Evolutionary conservation across 176 grass and related monocot species (phyloP).

Genomic region (Saccharum officinarum): DNA sequence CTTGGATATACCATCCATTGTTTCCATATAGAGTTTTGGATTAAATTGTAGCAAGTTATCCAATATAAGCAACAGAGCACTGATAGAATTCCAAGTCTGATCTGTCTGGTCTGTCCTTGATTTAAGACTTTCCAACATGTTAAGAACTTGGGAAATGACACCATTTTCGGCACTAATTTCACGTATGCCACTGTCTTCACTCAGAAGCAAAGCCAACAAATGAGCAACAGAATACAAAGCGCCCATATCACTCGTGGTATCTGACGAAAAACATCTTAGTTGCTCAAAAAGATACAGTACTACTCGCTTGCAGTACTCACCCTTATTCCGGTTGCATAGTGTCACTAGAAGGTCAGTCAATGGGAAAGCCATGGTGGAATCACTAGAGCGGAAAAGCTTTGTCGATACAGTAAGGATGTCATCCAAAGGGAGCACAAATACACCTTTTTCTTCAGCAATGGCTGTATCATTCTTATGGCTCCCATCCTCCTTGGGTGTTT

Average conservation of each 20-base stretch:
- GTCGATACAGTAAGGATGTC: conserved; percentile 59
- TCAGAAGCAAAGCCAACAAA: conserved; percentile 61
- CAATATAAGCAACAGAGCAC: conserved; percentile 68
- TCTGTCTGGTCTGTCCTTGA: conserved; percentile 41
- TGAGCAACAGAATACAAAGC: conserved; percentile 54
- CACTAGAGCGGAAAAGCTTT: conserved; percentile 48
- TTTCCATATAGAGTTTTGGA: conserved; percentile 44
- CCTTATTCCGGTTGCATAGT: conserved; percentile 67
- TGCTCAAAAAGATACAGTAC: conserved; percentile 58
- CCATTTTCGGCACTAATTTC: conserved; percentile 62
- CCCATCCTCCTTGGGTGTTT: conserved; percentile 48
- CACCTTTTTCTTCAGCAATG: conserved; percentile 32
- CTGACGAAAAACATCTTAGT: conserved; percentile 58
- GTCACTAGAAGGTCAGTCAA: conserved; percentile 71
- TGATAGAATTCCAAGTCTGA: conserved; percentile 48
- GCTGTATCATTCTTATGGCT: conserved; percentile 34
- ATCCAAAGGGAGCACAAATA: conserved; percentile 52
- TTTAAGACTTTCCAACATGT: conserved; percentile 54
- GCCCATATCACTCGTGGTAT: conserved; percentile 37
- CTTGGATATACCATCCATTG: conserved; percentile 33
- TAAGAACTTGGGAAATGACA: conserved; percentile 48
- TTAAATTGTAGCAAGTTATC: conserved; percentile 65
- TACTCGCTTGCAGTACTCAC: conserved; percentile 50
- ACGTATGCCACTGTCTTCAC: conserved; percentile 59
- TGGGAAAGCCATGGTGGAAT: conserved; percentile 54